Conservation (phyloP, 73 alveolate genomes). For the Chromera velia region DNA sequence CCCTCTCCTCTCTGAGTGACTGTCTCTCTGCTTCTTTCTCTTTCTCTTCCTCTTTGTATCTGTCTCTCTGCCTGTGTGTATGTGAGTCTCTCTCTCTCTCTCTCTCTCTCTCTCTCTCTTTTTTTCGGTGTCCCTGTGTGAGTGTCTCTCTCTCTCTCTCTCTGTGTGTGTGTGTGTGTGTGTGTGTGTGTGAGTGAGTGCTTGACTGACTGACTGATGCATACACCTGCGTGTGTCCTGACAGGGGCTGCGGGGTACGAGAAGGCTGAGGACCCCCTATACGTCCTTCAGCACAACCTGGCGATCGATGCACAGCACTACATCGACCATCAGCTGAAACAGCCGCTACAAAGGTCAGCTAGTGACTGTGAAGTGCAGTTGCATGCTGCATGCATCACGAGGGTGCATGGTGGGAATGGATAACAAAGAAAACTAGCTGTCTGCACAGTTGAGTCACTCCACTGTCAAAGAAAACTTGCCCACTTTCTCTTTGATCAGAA, state of each 20-base stretch:
- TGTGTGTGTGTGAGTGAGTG: too few species aligned
- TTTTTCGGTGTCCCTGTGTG: too few species aligned
- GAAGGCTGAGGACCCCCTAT: conserved; percentile 97
- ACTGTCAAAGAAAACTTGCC: background rate
- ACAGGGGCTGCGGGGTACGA: conserved; percentile 72
- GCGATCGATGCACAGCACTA: conserved; percentile 94
- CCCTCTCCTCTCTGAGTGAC: too few species aligned
- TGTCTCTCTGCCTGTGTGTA: background rate
- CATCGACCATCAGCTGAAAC: conserved; percentile 89
- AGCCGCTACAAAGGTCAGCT: too few species aligned
- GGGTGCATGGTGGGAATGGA: conserved; percentile 78
- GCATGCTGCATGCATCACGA: conserved; percentile 79
- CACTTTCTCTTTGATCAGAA: background rate
- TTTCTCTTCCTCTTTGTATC: too few species aligned
- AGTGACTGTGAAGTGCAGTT: too few species aligned
- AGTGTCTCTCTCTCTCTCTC: too few species aligned
- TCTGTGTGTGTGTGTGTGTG: too few species aligned
- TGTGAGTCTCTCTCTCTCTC: background rate
- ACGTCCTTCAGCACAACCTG: conserved; percentile 87
- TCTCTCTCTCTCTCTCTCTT: background rate
- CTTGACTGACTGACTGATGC: background rate
- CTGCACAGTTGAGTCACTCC: background rate
- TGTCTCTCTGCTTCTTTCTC: too few species aligned
- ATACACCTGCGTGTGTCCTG: background rate
- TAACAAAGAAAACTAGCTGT: background rate